phyloP scores from a whole-genome alignment of 2,329 filamentous ascomycete species.

The Talaromyces rugulosus region DNA sequence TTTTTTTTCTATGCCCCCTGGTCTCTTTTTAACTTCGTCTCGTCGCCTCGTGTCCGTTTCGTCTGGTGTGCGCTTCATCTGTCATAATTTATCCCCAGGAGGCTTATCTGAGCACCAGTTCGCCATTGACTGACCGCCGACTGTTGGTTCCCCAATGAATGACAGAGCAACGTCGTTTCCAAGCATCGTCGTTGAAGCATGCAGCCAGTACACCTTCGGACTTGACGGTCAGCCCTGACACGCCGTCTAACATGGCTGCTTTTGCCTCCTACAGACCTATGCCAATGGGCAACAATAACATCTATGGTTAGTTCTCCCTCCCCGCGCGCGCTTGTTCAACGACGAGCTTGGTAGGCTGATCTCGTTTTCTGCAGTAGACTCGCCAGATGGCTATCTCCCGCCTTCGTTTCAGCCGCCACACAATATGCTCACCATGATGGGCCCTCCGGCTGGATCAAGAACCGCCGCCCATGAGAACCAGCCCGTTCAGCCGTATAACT shows the following conservation, averaged over 20 bases:
- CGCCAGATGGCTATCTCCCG: background rate
- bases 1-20: background rate
- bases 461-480: background rate
- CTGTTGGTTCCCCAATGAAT: background rate
- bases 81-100: background rate
- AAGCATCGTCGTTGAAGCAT: background rate
- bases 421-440: background rate
- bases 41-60: background rate
- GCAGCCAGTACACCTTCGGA: background rate
- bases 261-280: background rate
- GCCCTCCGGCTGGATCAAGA: background rate
- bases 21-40: background rate
- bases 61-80: background rate
- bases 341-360: background rate
- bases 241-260: background rate
- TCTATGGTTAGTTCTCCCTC: background rate
- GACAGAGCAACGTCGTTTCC: background rate
- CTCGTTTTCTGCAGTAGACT: background rate
- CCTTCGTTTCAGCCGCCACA: background rate
- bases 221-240: background rate
- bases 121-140: background rate
- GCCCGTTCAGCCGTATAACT: background rate
- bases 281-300: background rate
- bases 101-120: background rate
- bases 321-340: background rate